phyloP scores from a whole-genome alignment of 2,329 filamentous ascomycete species.

The Botrytis cinerea region DNA sequence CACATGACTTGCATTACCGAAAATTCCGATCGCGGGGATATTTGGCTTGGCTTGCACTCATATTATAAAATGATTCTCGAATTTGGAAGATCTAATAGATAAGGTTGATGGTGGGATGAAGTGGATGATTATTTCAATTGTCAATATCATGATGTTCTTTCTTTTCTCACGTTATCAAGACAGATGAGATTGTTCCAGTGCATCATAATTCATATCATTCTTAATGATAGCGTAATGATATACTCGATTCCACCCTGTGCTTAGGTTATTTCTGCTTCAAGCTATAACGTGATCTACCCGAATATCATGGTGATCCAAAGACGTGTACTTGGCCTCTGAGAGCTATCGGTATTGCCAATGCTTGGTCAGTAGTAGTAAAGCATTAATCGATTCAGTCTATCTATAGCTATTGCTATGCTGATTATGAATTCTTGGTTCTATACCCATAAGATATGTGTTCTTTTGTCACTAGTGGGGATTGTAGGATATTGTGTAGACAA shows the following conservation, averaged over 20 bases:
- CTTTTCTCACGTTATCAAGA: background rate
- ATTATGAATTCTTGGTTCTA: background rate
- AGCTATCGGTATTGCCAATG: background rate
- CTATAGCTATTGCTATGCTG: background rate
- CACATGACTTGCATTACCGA: background rate
- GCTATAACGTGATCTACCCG: background rate
- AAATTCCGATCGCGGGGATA: background rate
- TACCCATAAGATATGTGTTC: background rate
- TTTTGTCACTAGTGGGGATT: background rate
- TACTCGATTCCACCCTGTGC: background rate
- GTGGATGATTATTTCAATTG: too few species aligned
- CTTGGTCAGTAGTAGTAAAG: background rate
- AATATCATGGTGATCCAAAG: background rate
- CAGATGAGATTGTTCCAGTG: background rate
- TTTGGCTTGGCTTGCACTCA: background rate
- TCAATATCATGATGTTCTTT: background rate
- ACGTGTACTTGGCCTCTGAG: background rate
- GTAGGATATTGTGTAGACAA: fast-evolving
- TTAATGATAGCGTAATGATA: background rate
- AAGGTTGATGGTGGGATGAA: background rate
- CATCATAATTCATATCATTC: background rate
- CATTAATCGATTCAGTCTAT: too few species aligned
- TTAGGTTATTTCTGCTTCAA: background rate
- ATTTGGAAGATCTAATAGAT: background rate
- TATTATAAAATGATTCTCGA: background rate